These are phyloP conservation scores for Perilla frutescens DNA, from an alignment of 257 asterid species.

Conservation along the genomic window DNA sequence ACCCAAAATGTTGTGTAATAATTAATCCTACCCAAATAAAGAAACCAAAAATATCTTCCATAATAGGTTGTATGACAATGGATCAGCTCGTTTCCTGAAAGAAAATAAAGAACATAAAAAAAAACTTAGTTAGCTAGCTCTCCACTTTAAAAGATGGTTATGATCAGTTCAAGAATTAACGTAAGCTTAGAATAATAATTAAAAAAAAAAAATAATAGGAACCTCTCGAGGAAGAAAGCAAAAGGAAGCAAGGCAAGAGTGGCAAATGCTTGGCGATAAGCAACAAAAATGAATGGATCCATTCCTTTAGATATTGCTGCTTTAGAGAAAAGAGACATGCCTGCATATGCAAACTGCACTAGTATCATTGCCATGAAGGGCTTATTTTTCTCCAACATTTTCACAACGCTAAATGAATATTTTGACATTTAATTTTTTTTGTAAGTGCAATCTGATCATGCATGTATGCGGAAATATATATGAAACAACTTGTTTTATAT, in stretches of 20 bases:
- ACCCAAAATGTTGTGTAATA: not conserved
- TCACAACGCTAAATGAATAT: not conserved
- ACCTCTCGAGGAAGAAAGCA: conserved; percentile 58
- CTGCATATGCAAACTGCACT: conserved; percentile 52
- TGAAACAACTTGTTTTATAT: no score
- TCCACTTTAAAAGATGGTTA: no score
- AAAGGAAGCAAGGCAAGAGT: conserved; percentile 49
- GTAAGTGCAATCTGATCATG: no score
- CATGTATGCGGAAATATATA: no score
- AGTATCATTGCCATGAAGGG: conserved; percentile 45
- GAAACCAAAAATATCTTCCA: conserved; percentile 51
- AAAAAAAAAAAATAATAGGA: not conserved
- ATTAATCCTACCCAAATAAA: conserved; percentile 49
- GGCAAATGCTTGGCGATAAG: conserved; percentile 62
- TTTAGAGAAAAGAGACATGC: conserved; percentile 61
- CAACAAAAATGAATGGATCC: conserved; percentile 58
- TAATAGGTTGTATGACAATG: conserved; percentile 44
- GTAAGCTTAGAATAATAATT: no score
- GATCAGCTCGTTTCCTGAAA: conserved; percentile 46
- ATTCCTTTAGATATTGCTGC: conserved; percentile 55
- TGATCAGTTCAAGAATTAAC: no score
- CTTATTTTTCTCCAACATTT: conserved; percentile 35
- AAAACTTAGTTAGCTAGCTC: no score
- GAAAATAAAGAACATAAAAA: not conserved
- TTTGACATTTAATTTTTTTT: no score